Base-by-base conservation (phyloP, 2,329 filamentous ascomycete genomes). In the Diaporthe humulicola region DNA sequence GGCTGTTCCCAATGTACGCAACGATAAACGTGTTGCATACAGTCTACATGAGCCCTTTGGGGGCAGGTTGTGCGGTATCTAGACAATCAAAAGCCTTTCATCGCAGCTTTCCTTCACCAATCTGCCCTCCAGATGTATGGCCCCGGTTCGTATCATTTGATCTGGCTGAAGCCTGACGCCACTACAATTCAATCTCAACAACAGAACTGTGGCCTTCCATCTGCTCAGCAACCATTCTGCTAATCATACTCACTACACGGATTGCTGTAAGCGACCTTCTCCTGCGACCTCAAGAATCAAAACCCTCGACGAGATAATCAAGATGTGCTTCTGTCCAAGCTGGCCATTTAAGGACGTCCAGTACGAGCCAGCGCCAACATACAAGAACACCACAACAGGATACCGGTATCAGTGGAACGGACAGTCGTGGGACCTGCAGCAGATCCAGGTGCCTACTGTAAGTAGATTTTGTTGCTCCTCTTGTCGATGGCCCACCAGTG, bases 301-400 rank as follows among this genome's bases (percentile, higher is more conserved):
- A 6, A 4, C 28, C 40, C 50, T 48, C 7, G 36, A 45, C 17
- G 17, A 64, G 60, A 33, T 5, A 33, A 42, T 22, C 78, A 81
- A 66, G 9, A 90, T 90, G 88, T 91, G 89, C 78, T 89, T n/a
- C 85, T 86, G 60, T n/a, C 33, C 7, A 89, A 87, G 78, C 90
- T 89, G 81, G 85, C 88, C 0, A 87, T 19, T 86, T 61, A 81
- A 83, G 80, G 87, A 88, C 80, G 75, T 88, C 80, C 84, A 87
- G 80, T 79, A 86, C 75, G 87, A 89, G 75, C 85, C 87, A 42
- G 84, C 73, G 4, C 56, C 75, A 12, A 74, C 87, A 75, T 83
- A 85, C 74, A 80, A 70, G 58, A 72, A 71, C 22, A 83, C 7
- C 70, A 71, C 19, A 52, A 70, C 42, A 30, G 74, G 73, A 73